phyloP scores from a whole-genome alignment of 306 rosid genomes.

The Datisca glomerata region DNA sequence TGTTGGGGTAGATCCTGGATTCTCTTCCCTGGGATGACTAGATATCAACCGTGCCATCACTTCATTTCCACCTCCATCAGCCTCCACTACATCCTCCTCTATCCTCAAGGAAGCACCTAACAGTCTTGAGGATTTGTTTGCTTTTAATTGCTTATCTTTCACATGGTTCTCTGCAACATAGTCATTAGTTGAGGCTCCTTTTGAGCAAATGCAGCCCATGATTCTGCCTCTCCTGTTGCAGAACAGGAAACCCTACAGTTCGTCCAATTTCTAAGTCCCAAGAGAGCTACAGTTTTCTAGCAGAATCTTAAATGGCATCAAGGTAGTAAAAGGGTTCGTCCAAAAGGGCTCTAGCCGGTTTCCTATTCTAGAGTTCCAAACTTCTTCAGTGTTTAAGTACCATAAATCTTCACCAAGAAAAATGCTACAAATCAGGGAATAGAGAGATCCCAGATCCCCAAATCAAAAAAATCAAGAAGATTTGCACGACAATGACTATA shows the following conservation, averaged over 20 bases:
- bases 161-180: constrained; percentile 22
- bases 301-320: constrained; percentile 1
- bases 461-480: not conserved
- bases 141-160: constrained; percentile 18
- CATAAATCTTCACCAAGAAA: not conserved
- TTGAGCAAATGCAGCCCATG: constrained; percentile 80
- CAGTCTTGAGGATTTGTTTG: constrained; percentile 21
- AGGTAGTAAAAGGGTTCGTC: not conserved
- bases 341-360: not conserved
- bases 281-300: not conserved
- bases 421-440: constrained; percentile 3
- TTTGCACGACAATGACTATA: no score
- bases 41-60: constrained; percentile 30
- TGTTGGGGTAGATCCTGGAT: constrained; percentile 14
- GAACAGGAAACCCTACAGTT: constrained; percentile 7
- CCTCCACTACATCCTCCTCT: constrained; percentile 15
- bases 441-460: constrained; percentile 17
- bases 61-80: constrained; percentile 21
- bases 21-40: constrained; percentile 12
- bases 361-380: not conserved
- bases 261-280: constrained; percentile 2
- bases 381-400: not conserved
- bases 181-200: constrained; percentile 22
- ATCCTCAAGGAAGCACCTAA: constrained; percentile 13
- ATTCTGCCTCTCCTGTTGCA: constrained; percentile 7